Conservation (phyloP, 441 rosid species). For the Eruca vesicaria region DNA sequence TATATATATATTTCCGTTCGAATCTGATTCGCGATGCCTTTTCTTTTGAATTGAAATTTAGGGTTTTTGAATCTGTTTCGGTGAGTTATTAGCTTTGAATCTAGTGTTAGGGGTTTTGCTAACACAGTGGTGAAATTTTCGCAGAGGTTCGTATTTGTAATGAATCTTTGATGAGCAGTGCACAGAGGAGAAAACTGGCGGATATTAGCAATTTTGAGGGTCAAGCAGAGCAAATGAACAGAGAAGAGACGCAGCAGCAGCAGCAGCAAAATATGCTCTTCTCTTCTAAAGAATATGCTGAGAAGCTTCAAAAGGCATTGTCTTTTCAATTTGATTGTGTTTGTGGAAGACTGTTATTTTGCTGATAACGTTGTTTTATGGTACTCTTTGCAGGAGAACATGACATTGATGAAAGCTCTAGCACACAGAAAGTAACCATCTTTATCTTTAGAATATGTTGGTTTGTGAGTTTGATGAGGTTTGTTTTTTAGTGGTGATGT, state of each 20-base stretch:
- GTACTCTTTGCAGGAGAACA: conserved; percentile 57
- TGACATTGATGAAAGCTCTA: conserved; percentile 50
- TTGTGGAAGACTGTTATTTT: not conserved
- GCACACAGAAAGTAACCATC: conserved; percentile 60
- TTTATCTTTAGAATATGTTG: conserved; percentile 9
- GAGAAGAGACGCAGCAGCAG: conserved; percentile 32
- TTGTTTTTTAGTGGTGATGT: not conserved
- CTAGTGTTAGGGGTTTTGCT: not conserved
- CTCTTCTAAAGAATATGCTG: conserved; percentile 38
- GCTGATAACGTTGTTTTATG: conserved; percentile 11
- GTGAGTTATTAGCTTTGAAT: not conserved
- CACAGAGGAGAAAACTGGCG: conserved; percentile 14
- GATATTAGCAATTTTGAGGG: conserved; percentile 34
- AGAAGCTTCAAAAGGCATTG: conserved; percentile 56
- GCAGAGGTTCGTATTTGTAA: conserved; percentile 11
- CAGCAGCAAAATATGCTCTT: conserved; percentile 27
- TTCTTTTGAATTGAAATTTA: not conserved
- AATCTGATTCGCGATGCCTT: not conserved
- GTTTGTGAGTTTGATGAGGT: conserved; percentile 19
- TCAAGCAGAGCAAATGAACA: conserved; percentile 21
- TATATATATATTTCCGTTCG: not conserved
- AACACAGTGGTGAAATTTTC: not conserved
- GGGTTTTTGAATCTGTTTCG: not conserved
- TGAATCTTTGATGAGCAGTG: conserved; percentile 9
- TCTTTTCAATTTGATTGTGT: not conserved